These are phyloP conservation scores for Atkinsonella texensis DNA, from an alignment of 2,329 filamentous ascomycete species.

Conservation along the genomic window DNA sequence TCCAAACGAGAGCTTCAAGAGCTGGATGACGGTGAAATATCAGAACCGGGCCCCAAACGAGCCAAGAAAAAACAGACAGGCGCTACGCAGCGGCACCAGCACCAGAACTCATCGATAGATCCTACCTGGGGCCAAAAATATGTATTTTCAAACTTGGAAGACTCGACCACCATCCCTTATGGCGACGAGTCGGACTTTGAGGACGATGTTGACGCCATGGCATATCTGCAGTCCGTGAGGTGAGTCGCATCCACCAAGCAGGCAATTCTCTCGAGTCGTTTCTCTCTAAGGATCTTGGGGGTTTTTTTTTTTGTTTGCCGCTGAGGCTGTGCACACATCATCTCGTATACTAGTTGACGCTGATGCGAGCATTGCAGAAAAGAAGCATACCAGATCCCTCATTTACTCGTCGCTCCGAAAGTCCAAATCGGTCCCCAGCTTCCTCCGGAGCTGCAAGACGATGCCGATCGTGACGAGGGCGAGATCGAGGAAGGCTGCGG, in stretches of 20 bases:
- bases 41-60: slow-evolving; percentile 16
- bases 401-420: slow-evolving; percentile 54
- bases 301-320: neutral
- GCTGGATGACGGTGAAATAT: slow-evolving; percentile 16
- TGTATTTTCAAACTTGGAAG: slow-evolving; percentile 54
- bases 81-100: slow-evolving; percentile 26
- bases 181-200: slow-evolving; percentile 55
- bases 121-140: slow-evolving; percentile 59
- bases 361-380: slow-evolving; percentile 50
- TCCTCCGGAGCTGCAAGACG: slow-evolving; percentile 24
- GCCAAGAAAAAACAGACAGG: slow-evolving; percentile 12
- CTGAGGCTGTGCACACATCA: neutral
- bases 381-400: slow-evolving; percentile 63
- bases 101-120: slow-evolving; percentile 39
- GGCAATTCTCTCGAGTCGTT: neutral
- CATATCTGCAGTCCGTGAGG: slow-evolving; percentile 61
- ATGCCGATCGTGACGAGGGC: slow-evolving; percentile 18
- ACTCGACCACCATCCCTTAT: slow-evolving; percentile 29
- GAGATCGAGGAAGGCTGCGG: slow-evolving; percentile 21
- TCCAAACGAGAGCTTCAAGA: slow-evolving; percentile 23
- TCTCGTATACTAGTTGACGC: slow-evolving; percentile 15
- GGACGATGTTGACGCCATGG: slow-evolving; percentile 54
- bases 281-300: neutral
- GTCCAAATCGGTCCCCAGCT: slow-evolving; percentile 39
- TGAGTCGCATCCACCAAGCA: slow-evolving; percentile 27